Evolutionary conservation across 257 asterid species (phyloP), one percentile per base, ranked within the genome.

Genomic region (Coffea canephora): DNA sequence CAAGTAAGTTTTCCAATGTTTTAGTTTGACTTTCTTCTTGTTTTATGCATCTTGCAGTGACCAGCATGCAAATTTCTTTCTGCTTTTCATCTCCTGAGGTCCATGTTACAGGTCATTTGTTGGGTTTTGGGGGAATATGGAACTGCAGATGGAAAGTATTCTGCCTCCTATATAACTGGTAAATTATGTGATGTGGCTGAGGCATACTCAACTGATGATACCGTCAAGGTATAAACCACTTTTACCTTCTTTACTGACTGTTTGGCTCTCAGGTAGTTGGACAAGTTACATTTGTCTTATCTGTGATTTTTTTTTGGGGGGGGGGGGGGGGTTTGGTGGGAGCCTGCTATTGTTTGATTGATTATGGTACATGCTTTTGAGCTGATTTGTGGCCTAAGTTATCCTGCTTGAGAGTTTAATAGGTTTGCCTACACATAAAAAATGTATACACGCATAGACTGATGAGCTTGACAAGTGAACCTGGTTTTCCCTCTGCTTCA

Each of bases 91-190:
- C 27, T 78, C 12, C 57, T 79, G 76, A 74, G 66, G 71, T 74
- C 71, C 76, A 73, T 59, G 59, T 77, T 71, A 52, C 87, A 96
- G 99, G 97, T 96, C 75, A 96, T 96, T 83, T 96, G 99, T 80
- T 96, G 99, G 99, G 97, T 96, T 78, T 83, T 96, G 86, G 99
- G 99, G 77, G 99, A 96, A 89, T 94, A 94, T 84, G 98, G 98
- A 82, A 91, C 95, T 82, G 96, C 94, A 78, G 97, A 89, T 88
- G 97, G 96, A 76, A 94, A 90, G 83, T 89, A 91, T 85, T 90
- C 99, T 77, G 96, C 99, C 78, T 90, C 98, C 70, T 92, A 96
- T 88, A 90, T 94, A 75, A 88, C 90, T 71, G 99, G 99, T 73
- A 96, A 94, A 86, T 88, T 96, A 85, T 89, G 96, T 84, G 99